Conservation (phyloP, 2,329 filamentous ascomycete genomes). For the Dactylellina leptospora region DNA sequence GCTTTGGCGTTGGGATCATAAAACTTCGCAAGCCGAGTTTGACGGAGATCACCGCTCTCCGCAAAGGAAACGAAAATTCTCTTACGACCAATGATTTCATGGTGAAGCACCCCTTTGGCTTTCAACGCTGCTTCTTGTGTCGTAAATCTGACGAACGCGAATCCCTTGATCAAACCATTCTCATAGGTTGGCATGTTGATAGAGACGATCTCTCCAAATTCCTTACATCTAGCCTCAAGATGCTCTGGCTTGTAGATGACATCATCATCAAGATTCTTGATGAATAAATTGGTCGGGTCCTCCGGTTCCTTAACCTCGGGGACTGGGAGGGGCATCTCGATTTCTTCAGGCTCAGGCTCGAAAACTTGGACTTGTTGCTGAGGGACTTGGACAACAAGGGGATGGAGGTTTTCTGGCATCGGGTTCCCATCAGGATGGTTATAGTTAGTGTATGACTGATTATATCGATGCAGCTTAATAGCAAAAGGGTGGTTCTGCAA, state of each 20-base stretch:
- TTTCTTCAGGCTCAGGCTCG: conserved; percentile 1
- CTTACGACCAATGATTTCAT: conserved; percentile 64
- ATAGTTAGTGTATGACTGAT: conserved; percentile 3
- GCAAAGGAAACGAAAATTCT: conserved; percentile 57
- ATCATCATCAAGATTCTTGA: conserved; percentile 98
- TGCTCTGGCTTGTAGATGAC: conserved; percentile 92
- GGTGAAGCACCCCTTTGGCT: conserved; percentile 90
- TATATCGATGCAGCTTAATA: conserved; percentile 19
- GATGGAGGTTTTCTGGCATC: conserved; percentile 32
- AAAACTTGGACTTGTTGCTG: conserved; percentile 15
- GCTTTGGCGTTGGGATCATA: too few species aligned
- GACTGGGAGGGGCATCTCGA: conserved; percentile 36
- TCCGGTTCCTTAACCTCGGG: conserved; percentile 56
- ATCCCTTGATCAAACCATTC: conserved; percentile 90
- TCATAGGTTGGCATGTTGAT: conserved; percentile 88
- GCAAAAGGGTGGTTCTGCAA: not conserved
- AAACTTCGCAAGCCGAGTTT: conserved; percentile 54
- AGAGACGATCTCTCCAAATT: conserved; percentile 91
- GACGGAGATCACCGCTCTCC: conserved; percentile 56
- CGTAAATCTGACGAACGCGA: conserved; percentile 95
- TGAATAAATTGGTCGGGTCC: conserved; percentile 82
- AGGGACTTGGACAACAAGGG: conserved; percentile 4
- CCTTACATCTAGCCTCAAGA: conserved; percentile 91
- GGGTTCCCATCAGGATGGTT: conserved; percentile 8
- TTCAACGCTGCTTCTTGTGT: conserved; percentile 84